These are phyloP conservation scores for Pythium diclinum DNA, from an alignment of 352 stramenopile species.

Conservation along the genomic window DNA sequence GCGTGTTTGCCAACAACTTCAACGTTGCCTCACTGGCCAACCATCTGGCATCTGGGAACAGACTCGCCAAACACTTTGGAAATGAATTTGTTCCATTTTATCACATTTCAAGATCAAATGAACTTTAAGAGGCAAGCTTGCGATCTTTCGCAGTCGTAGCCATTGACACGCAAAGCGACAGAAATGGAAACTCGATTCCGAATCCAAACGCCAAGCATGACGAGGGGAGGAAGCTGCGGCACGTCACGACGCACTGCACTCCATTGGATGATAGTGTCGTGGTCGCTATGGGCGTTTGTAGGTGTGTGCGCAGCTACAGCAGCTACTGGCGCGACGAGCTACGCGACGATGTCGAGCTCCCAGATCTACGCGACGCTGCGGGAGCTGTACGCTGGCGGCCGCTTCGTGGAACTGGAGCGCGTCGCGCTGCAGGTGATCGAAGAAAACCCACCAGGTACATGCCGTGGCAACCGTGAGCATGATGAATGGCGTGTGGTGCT, in stretches of 20 bases:
- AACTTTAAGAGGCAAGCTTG: not conserved
- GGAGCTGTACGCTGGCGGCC: conserved; percentile 35
- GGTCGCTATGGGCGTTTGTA: not conserved
- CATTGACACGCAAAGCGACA: conserved; percentile 8
- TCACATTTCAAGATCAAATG: not conserved
- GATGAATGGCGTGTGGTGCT: not conserved
- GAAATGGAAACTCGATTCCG: not conserved
- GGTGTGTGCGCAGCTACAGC: not conserved
- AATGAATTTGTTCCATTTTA: conserved; percentile 15
- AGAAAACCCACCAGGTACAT: conserved; percentile 38
- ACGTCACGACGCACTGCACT: not conserved
- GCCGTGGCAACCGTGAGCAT: not conserved
- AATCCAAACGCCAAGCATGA: not conserved
- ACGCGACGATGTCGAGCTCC: conserved; percentile 14
- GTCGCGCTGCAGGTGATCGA: conserved; percentile 38
- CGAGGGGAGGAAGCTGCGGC: not conserved
- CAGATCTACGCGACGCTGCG: conserved; percentile 37
- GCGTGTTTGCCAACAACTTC: conserved; percentile 8
- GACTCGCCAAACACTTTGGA: not conserved
- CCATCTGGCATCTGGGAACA: not conserved
- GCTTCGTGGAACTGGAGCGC: conserved; percentile 51
- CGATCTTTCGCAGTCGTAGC: conserved; percentile 6
- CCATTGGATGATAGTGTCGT: not conserved
- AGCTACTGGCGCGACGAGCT: conserved; percentile 1
- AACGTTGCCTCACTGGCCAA: conserved; percentile 1